phyloP scores from a whole-genome alignment of 2,329 filamentous ascomycete genomes.

The Venturia asperata region DNA sequence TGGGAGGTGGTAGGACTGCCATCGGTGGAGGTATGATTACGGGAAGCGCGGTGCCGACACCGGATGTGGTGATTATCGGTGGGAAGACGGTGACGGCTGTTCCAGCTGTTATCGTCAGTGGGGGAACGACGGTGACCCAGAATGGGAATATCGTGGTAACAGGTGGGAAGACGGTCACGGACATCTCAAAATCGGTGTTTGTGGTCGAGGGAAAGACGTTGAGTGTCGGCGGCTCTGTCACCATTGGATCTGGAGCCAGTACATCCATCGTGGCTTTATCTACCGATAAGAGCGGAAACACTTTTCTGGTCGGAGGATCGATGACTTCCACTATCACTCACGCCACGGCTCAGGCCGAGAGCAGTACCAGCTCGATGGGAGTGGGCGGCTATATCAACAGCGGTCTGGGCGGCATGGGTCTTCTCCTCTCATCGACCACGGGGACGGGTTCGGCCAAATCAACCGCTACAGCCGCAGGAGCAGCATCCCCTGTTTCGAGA shows the following conservation, averaged over 20 bases:
- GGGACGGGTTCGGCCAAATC: neutral
- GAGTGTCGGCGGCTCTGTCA: neutral
- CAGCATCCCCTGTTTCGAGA: neutral
- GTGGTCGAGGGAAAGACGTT: neutral
- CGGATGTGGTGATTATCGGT: slow-evolving; percentile 1
- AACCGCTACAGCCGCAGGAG: neutral
- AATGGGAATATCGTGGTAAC: neutral
- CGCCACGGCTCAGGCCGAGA: neutral
- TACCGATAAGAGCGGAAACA: neutral
- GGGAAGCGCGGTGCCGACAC: neutral
- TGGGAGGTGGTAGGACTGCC: neutral
- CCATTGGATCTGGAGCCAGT: neutral
- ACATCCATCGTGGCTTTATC: neutral
- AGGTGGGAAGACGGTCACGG: neutral
- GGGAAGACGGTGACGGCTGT: neutral
- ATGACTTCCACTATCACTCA: neutral
- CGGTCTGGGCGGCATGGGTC: neutral
- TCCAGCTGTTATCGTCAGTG: neutral
- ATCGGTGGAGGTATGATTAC: neutral
- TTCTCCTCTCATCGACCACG: neutral
- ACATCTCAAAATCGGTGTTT: neutral
- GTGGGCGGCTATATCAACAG: neutral
- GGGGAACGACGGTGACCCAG: neutral
- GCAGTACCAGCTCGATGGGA: neutral
- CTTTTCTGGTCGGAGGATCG: neutral